Evolutionary conservation across 257 asterid species (phyloP).

Genomic region (Prunella vulgaris): DNA sequence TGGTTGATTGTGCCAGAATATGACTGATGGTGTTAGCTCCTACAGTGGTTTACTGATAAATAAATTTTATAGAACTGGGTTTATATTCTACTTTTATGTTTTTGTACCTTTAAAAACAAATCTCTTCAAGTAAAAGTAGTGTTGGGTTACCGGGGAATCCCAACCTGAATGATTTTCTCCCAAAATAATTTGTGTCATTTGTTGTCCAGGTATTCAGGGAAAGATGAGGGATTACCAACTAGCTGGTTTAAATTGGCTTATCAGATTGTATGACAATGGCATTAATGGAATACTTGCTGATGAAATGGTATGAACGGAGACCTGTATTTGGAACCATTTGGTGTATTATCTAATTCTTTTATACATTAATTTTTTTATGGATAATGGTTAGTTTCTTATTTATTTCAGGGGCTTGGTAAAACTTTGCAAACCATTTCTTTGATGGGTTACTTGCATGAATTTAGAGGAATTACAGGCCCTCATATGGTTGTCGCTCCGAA

Average conservation of each 20-base stretch:
- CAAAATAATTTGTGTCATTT: background rate
- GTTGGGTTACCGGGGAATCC: background rate
- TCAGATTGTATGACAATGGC: constrained; percentile 95
- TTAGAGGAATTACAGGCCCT: constrained; percentile 97
- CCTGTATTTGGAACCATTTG: background rate
- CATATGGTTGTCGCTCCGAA: constrained; percentile 99
- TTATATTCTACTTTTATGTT: background rate
- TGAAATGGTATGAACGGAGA: constrained; percentile 66
- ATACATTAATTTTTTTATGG: background rate
- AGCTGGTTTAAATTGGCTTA: constrained; percentile 98
- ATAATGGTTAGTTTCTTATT: constrained; percentile 11
- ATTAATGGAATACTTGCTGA: constrained; percentile 98
- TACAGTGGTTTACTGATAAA: background rate
- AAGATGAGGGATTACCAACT: constrained; percentile 99
- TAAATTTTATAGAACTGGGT: background rate
- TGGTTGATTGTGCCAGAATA: background rate
- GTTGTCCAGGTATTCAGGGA: constrained; percentile 85
- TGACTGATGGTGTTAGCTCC: background rate
- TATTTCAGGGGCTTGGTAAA: constrained; percentile 85
- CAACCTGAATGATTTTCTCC: background rate
- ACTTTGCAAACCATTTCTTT: constrained; percentile 96
- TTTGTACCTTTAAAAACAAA: background rate
- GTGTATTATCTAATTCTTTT: background rate
- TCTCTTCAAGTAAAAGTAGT: background rate
- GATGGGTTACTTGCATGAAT: constrained; percentile 90